Conservation (phyloP, 164 flowering plant species). For the Chloranthus sessilifolius region DNA sequence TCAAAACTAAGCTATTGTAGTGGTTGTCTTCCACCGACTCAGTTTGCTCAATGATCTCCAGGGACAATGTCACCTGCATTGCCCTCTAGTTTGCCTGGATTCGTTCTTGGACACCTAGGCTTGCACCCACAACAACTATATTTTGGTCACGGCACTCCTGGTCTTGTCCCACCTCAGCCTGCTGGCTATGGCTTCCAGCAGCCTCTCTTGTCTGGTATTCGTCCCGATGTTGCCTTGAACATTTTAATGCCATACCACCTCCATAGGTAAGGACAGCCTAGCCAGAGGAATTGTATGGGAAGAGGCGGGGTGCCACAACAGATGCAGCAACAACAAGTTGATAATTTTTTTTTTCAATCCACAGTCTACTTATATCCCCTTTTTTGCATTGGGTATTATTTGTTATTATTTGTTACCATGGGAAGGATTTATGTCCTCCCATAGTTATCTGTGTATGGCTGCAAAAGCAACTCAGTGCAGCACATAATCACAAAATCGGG, state of each 20-base stretch:
- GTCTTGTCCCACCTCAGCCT: conserved; percentile 51
- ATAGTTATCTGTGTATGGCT: too few relatives aligned
- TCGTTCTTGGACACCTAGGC: conserved; percentile 48
- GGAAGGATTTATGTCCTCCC: too few relatives aligned
- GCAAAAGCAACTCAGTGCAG: too few relatives aligned
- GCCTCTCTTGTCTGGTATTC: conserved; percentile 54
- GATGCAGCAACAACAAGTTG: conserved; percentile 42
- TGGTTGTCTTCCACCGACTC: conserved; percentile 34
- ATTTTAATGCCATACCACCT: conserved; percentile 57
- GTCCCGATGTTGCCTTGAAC: conserved; percentile 65
- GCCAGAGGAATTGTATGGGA: conserved; percentile 47
- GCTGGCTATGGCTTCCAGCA: conserved; percentile 72
- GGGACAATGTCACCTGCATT: conserved; percentile 40
- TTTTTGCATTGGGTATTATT: too few relatives aligned
- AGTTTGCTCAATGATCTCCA: conserved; percentile 56
- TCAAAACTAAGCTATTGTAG: too few relatives aligned
- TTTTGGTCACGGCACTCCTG: conserved; percentile 61
- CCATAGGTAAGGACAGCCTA: conserved; percentile 62
- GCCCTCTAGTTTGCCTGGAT: conserved; percentile 52
- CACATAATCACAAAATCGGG: too few relatives aligned
- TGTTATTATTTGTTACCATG: too few relatives aligned
- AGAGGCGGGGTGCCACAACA: conserved; percentile 50
- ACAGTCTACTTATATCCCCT: too few relatives aligned
- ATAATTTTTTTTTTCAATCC: neutral
- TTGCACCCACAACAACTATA: conserved; percentile 61